Conservation (phyloP, 768 basidiomycete genomes). For the Xerocomus spinulosus region DNA sequence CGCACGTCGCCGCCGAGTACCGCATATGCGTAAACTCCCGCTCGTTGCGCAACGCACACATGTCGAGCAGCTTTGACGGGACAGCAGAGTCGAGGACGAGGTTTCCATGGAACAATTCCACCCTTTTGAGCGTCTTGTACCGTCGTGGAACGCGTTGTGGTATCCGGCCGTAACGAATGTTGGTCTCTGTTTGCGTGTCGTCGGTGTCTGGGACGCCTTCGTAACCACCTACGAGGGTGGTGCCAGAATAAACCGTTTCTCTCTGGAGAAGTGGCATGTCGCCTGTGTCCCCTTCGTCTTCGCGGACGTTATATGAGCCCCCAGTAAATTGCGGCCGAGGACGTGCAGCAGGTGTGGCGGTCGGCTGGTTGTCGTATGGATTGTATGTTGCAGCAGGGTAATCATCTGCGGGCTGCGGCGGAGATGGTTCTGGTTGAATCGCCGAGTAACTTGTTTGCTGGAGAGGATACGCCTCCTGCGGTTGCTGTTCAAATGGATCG, state of each 20-base stretch:
- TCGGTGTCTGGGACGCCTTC: constrained; percentile 24
- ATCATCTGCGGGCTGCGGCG: constrained; percentile 15
- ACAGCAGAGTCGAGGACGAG: constrained; percentile 88
- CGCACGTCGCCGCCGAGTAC: constrained; percentile 92
- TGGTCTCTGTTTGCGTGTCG: constrained; percentile 40
- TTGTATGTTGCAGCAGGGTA: constrained; percentile 17
- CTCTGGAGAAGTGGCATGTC: constrained; percentile 63
- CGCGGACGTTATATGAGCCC: constrained; percentile 38
- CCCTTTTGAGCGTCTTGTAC: constrained; percentile 91
- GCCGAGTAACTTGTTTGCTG: constrained; percentile 21
- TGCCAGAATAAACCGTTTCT: constrained; percentile 31
- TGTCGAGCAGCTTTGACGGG: constrained; percentile 84
- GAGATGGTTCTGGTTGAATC: constrained; percentile 14
- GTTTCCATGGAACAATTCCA: constrained; percentile 92
- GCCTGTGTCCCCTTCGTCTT: constrained; percentile 48
- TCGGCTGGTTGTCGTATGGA: constrained; percentile 18
- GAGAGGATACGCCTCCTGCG: constrained; percentile 14
- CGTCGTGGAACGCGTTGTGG: constrained; percentile 86
- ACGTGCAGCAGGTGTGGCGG: constrained; percentile 21
- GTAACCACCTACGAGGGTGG: constrained; percentile 46
- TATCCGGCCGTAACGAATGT: constrained; percentile 85
- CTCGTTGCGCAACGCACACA: constrained; percentile 71
- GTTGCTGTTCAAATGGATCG: constrained; percentile 24
- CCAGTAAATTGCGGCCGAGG: constrained; percentile 21
- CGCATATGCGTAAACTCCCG: constrained; percentile 96